Evolutionary conservation across 805 yeast species (phyloP), one percentile per base, ranked within the genome.

Genomic region (Barnettozyma salicaria): DNA sequence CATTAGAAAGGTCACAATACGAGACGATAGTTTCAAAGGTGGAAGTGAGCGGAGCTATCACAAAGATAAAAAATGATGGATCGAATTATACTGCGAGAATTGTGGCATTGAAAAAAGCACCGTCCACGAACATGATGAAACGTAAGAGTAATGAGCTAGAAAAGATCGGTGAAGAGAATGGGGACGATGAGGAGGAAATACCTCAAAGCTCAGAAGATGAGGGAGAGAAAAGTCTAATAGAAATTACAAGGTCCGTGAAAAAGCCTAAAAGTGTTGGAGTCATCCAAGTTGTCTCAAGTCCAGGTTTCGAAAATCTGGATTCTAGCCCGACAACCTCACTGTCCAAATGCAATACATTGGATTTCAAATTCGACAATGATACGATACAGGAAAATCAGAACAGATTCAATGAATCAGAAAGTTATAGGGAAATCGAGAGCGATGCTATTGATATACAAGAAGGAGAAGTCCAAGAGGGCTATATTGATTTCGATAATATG

Each of bases 221-320:
- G 22, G 43, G 45, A 11, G 48, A 48, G 20, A 35, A 45, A 17
- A 52, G 57, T 34, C 40, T 54, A 12, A 50, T 54, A 27, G 59
- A 52, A 29, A 51, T 54, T 9, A 50, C 53, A n/a, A 38, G 55
- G 25, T 45, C 47, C 1, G 34, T 49, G 9, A 53, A 50, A 29
- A 49, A 37, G 26, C 27, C 27, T 5, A 36, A 40, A 19, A 19
- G 24, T 3, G 28, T 19, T 17, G 41, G 42, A 19, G 43, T 48
- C 5, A 11, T 52, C 14, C 56, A 52, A 35, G 57, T 52, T 1
- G 45, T 44, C 3, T 51, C 58, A 7, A 44, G 50, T 14, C 53
- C 41, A 4, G 30, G 44, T 31, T 23, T 31, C 19, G 27, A 28
- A 6, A 13, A 27, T 21, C 21, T 26, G 3, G n/a, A 24, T 8